Evolutionary conservation across 2,329 filamentous ascomycete species (phyloP), one percentile per base, ranked within the genome.

Genomic region (Botryotinia calthae): DNA sequence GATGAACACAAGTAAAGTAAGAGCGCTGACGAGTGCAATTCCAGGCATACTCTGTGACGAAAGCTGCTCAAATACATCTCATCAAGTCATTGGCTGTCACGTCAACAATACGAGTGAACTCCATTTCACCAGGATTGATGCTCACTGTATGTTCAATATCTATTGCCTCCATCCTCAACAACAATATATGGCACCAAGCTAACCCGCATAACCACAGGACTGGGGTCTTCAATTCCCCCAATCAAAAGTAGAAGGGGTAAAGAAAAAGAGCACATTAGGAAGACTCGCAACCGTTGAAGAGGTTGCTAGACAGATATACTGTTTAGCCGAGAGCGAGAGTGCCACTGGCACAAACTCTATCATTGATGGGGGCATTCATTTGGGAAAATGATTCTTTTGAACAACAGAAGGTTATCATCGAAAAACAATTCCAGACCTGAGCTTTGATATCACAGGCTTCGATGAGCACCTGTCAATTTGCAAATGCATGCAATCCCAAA

Each of bases 1-100:
- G 34, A 34, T 28, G 7, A 31, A 16, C 5, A 6, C 4, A 7
- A 40, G 14, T 20, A n/a, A 10, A 18, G 14, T 9, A 18, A 42
- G 9, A 34, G 22, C 28, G 14, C 34, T 25, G 34, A 61, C 12
- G 8, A 62, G 16, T 12, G 8, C 42, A 2, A n/a, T 28, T 34
- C 56, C 64, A 87, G 90, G 88, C 93, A 5, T 96, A 96, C 79
- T 85, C 89, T 0, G 90, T 95, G 28, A 92, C 91, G 54, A 96
- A 96, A 80, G 88, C 93, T 0, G 93, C 93, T 18, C 88, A 91
- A 73, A 82, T 90, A 54, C 88, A 90, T 78, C 83, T 90, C 5
- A 83, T 84, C 25, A 89, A 87, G 76, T 84, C 83, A 14, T 81
- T 90, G 46, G 88, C 88, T 0, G 78, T 83, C 7, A 86, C 87